Evolutionary conservation across 2,329 filamentous ascomycete genomes (phyloP), one percentile per base, ranked within the genome.

Genomic region (Fusarium tricinctum): DNA sequence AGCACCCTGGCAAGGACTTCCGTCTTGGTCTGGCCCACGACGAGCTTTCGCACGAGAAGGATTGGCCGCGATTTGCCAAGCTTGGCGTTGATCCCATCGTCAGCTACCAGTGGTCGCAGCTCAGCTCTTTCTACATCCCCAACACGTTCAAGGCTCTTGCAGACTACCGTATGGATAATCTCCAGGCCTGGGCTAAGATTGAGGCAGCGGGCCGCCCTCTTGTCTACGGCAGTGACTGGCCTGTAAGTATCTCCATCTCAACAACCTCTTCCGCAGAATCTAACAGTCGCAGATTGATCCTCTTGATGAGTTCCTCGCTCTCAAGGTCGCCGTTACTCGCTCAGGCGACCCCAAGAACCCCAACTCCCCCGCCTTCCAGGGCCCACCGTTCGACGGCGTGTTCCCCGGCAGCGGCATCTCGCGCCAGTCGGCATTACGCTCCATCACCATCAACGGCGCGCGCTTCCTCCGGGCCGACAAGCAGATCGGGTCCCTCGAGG

Each of bases 171-270:
- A 42, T 60, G 15, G 47, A 65, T 10, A 67, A 74, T 26, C 51
- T 86, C 2, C 66, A 75, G 7, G 68, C 73, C 0, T 74, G 68
- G 58, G 66, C 60, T 8, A 39, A 71, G 5, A 61, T 73, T 8
- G 65, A 69, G 15, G 42, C 65, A 17, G 57, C 55, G 2, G 70
- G 70, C 19, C 64, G 70, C 3, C 60, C 58, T 44, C 51, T 71
- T 30, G 42, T 73, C 6, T 73, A 75, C 8, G 73, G 73, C 22
- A 74, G 72, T 17, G 73, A 75, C 39, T 75, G 73, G 72, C 73
- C 73, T 19, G 73, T 74, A 54, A 70, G 72, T 64, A 7, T 8
- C 12, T 3, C 6, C 15, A 14, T 17, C 3, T 23, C n/a, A 26
- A 8, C 32, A 4, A 10, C 1, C 8, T 26, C 8, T 3, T 10